phyloP scores from a whole-genome alignment of 2,329 filamentous ascomycete species.

The Cyanodermella asteris region DNA sequence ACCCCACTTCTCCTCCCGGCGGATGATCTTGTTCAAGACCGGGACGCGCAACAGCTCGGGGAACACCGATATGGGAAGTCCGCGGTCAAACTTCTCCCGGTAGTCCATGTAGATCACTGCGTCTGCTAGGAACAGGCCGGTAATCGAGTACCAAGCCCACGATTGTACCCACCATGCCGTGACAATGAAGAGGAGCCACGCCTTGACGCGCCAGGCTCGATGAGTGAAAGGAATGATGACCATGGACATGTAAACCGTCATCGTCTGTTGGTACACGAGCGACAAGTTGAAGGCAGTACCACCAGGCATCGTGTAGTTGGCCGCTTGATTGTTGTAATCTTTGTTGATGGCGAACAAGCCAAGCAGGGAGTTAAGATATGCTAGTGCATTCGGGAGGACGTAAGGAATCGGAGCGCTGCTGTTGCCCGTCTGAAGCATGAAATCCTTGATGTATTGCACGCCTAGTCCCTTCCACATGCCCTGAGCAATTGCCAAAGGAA shows the following conservation, averaged over 20 bases:
- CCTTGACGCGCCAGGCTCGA: slow-evolving; percentile 19
- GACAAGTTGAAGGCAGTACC: slow-evolving; percentile 24
- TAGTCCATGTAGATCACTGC: slow-evolving; percentile 21
- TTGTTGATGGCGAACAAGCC: slow-evolving; percentile 24
- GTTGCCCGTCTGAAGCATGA: slow-evolving; percentile 18
- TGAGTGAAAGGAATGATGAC: slow-evolving; percentile 23
- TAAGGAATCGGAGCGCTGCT: slow-evolving; percentile 15
- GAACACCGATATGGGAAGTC: too few species aligned
- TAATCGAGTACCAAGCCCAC: slow-evolving; percentile 25
- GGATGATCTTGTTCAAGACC: slow-evolving; percentile 4
- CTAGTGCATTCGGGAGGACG: slow-evolving; percentile 16
- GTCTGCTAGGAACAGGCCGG: slow-evolving; percentile 20
- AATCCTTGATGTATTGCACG: slow-evolving; percentile 16
- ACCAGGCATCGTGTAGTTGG: slow-evolving; percentile 21
- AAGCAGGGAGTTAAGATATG: slow-evolving; percentile 25
- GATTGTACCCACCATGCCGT: slow-evolving; percentile 26
- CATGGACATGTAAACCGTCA: slow-evolving; percentile 27
- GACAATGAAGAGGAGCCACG: slow-evolving; percentile 17
- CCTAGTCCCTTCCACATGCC: slow-evolving; percentile 15
- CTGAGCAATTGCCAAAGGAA: slow-evolving; percentile 19
- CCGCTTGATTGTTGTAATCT: slow-evolving; percentile 17
- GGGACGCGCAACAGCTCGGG: slow-evolving; percentile 4
- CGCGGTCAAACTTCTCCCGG: slow-evolving; percentile 9
- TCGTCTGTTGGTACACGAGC: slow-evolving; percentile 24
- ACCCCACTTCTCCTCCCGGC: too few species aligned